A percentile compares a stretch with the other conserved stretches of the same genome.
These are phyloP conservation scores for Umbelopsis vinacea DNA, from an alignment of 192 early-diverging fungal genomes.

Conservation along the genomic window DNA sequence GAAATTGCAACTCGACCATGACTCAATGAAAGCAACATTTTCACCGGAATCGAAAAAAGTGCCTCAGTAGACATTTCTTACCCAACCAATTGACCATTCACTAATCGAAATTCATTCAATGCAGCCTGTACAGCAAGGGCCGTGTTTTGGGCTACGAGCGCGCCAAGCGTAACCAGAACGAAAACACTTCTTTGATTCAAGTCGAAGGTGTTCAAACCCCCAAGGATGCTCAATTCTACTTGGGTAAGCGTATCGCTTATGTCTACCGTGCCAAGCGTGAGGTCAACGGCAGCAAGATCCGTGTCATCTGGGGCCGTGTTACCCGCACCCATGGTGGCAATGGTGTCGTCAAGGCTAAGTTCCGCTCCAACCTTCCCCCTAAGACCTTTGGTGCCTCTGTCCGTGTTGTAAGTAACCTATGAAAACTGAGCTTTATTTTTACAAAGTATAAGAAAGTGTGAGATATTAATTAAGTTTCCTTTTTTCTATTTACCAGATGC, in stretches of 20 bases:
- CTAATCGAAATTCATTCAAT: conserved; percentile 6
- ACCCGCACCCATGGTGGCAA: conserved; percentile 86
- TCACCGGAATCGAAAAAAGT: too few relatives aligned
- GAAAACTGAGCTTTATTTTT: not conserved
- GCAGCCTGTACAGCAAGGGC: conserved; percentile 97
- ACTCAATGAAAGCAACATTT: not conserved
- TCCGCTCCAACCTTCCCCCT: conserved; percentile 96
- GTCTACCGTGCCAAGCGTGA: conserved; percentile 92
- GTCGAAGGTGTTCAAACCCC: conserved; percentile 91
- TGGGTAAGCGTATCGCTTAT: conserved; percentile 98
- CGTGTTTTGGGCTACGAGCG: conserved; percentile 95
- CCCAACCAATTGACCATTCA: not conserved
- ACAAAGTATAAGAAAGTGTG: not conserved
- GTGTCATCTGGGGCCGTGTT: conserved; percentile 98
- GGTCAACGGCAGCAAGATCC: conserved; percentile 89
- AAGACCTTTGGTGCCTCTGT: conserved; percentile 90
- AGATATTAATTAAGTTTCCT: too few relatives aligned
- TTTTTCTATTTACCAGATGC: conserved; percentile 67
- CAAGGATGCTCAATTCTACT: conserved; percentile 95
- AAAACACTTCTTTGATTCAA: conserved; percentile 89
- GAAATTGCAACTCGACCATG: not conserved
- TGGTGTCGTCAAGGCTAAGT: conserved; percentile 91
- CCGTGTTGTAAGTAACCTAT: conserved; percentile 78
- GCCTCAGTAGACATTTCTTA: too few relatives aligned
- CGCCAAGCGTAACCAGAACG: conserved; percentile 88